phyloP scores from a whole-genome alignment of 192 early-diverging fungal genomes.

The Umbelopsis sp. region DNA sequence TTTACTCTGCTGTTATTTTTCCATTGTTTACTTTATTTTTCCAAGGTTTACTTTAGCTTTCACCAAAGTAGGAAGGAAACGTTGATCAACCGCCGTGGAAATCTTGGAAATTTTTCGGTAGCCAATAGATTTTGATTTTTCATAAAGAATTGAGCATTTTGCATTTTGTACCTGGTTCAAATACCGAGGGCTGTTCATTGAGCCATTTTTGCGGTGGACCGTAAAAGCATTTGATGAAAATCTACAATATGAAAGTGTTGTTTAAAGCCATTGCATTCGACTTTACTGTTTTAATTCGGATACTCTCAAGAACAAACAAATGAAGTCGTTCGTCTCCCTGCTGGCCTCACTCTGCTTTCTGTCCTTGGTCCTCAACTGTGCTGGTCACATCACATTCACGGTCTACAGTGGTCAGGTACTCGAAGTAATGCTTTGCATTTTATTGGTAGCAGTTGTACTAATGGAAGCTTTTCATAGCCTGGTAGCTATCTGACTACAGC shows the following conservation, averaged over 20 bases:
- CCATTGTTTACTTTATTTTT: no score
- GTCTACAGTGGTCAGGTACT: background rate
- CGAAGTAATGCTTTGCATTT: background rate
- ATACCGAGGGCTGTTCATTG: background rate
- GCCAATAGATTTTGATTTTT: conserved; percentile 14
- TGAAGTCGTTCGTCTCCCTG: background rate
- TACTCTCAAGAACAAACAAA: background rate
- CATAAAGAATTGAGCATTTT: conserved; percentile 4
- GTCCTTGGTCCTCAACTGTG: background rate
- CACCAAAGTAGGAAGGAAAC: no score
- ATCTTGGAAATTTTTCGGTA: conserved; percentile 12
- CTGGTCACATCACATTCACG: background rate
- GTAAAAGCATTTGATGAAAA: no score
- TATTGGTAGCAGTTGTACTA: background rate
- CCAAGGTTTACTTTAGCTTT: no score
- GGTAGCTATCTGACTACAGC: background rate
- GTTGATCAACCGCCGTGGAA: no score
- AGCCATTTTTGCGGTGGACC: conserved; percentile 19
- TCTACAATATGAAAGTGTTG: background rate
- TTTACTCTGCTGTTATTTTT: no score
- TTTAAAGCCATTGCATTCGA: no score
- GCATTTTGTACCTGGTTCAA: no score
- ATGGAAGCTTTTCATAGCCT: conserved; percentile 13
- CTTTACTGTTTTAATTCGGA: no score
- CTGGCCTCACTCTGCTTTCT: background rate